Conservation (phyloP, 2,329 filamentous ascomycete species). For the Fusarium sp. region DNA sequence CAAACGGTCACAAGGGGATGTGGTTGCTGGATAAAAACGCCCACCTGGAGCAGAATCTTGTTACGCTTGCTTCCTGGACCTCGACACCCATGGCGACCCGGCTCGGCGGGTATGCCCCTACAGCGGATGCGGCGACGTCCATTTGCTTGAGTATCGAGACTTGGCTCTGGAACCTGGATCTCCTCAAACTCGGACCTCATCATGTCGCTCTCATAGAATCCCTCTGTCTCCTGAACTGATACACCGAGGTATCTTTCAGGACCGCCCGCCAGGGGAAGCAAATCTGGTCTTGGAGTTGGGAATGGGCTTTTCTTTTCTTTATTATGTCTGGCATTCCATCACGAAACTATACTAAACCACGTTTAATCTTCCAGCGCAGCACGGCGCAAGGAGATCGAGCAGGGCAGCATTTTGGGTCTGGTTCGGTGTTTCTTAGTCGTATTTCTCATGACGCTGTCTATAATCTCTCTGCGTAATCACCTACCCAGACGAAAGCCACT, state of each 20-base stretch:
- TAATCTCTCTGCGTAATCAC: conserved; percentile 44
- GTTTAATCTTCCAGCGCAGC: conserved; percentile 54
- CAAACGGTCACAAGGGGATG: conserved; percentile 1
- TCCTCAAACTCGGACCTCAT: conserved; percentile 29
- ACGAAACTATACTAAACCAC: conserved; percentile 50
- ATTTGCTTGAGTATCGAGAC: conserved; percentile 7
- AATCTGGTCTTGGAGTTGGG: conserved; percentile 38
- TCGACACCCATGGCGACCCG: conserved; percentile 1
- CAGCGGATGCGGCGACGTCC: background rate
- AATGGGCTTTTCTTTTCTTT: conserved; percentile 37
- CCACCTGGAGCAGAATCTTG: conserved; percentile 9
- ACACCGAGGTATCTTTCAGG: conserved; percentile 36
- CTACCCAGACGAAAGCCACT: conserved; percentile 33
- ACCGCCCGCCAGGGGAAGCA: conserved; percentile 30
- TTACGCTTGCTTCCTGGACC: conserved; percentile 4
- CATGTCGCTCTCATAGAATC: conserved; percentile 41
- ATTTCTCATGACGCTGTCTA: conserved; percentile 45
- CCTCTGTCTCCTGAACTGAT: conserved; percentile 28
- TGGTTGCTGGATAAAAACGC: conserved; percentile 20
- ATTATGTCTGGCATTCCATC: conserved; percentile 50
- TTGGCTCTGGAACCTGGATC: conserved; percentile 7
- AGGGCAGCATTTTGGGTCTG: conserved; percentile 54
- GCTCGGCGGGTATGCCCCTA: conserved; percentile 14
- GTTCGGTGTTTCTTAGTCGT: conserved; percentile 48
- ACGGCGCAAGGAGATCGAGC: conserved; percentile 53